Conservation (phyloP, 768 basidiomycete species). For the Hirschioporus abietinus region DNA sequence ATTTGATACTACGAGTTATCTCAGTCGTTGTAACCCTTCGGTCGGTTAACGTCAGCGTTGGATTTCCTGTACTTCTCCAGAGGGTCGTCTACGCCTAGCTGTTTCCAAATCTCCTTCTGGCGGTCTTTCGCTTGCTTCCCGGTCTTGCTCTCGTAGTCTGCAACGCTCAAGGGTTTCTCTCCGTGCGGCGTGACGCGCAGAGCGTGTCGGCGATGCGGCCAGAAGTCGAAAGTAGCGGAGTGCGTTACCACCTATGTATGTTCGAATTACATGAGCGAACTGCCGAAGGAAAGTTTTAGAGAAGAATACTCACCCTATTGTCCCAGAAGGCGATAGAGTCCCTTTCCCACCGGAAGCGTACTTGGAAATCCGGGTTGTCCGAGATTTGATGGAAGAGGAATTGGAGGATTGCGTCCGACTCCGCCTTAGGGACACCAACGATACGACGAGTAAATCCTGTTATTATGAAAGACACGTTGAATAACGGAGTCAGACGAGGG, state of each 20-base stretch:
- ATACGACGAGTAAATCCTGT: slow-evolving; percentile 77
- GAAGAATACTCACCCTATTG: slow-evolving; percentile 51
- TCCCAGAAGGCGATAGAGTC: slow-evolving; percentile 86
- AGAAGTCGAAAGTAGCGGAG: slow-evolving; percentile 80
- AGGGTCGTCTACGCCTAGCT: slow-evolving; percentile 47
- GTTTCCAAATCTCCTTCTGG: slow-evolving; percentile 65
- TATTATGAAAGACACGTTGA: slow-evolving; percentile 3
- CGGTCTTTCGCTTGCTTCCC: slow-evolving; percentile 72
- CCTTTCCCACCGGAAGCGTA: slow-evolving; percentile 71
- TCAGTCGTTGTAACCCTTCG: slow-evolving; percentile 59
- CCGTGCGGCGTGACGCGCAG: slow-evolving; percentile 78
- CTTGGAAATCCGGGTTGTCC: slow-evolving; percentile 67
- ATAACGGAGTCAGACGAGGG: background rate
- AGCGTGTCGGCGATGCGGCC: slow-evolving; percentile 71
- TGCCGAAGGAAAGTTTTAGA: background rate
- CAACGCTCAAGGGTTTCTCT: slow-evolving; percentile 72
- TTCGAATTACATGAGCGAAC: slow-evolving; percentile 1
- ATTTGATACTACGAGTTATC: no score
- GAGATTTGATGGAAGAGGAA: slow-evolving; percentile 71
- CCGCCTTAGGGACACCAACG: slow-evolving; percentile 72
- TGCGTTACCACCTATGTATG: slow-evolving; percentile 58
- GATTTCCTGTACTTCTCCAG: slow-evolving; percentile 22
- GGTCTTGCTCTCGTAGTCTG: slow-evolving; percentile 55
- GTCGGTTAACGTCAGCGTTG: slow-evolving; percentile 24
- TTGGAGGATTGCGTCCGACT: slow-evolving; percentile 66